Base-by-base conservation (phyloP, 2,329 filamentous ascomycete genomes). In the Verruconis gallopava region DNA sequence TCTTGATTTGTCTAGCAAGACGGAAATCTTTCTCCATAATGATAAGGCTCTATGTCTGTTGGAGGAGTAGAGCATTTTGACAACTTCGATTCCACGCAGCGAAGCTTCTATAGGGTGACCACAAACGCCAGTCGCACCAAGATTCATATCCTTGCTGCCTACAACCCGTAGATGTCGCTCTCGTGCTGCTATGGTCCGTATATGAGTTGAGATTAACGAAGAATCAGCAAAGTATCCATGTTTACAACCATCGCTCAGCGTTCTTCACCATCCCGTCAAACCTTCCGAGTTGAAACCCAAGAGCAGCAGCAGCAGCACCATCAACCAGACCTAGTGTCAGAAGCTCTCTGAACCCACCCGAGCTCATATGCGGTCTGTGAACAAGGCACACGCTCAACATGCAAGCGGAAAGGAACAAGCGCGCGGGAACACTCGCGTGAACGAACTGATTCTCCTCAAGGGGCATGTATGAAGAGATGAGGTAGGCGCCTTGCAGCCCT, bases 401-500 rank as follows among this genome's bases (percentile, higher is more conserved):
- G 19, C 17, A 11, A 5, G 21, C 22, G 17, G 28, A 11, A 19
- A 35, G 19, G 19, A 25, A 25, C 13, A 36, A 14, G 15, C 15
- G n/a, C n/a, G 35, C 6, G n/a, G 22, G 22, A 15, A 35, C 13
- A 18, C 21, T 40, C 9, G 38, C 38, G 17, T n/a, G 22, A 15
- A 40, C 34, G 4, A 40, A 14, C 2, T 40, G 38, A 18, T 38
- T 40, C 22, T 40, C 38, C 34, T 35, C 38, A 15, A 35, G 9
- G 20, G 38, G 17, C 21, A 40, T 40, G 20, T 36, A 40, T n/a
- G 22, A 5, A 5, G 38, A 32, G 22, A 40, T 6, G 4, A 40
- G 38, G 13, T 9, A 18, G 3, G 21, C 17, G 4, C 15, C 9
- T 14, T 35, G 18, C 14, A 40, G 15, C 5, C 22, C 21, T 5